A percentile compares a stretch with the other conserved stretches of the same genome.
phyloP scores from a whole-genome alignment of 2,329 filamentous ascomycete genomes.

The Aspergillus persii region DNA sequence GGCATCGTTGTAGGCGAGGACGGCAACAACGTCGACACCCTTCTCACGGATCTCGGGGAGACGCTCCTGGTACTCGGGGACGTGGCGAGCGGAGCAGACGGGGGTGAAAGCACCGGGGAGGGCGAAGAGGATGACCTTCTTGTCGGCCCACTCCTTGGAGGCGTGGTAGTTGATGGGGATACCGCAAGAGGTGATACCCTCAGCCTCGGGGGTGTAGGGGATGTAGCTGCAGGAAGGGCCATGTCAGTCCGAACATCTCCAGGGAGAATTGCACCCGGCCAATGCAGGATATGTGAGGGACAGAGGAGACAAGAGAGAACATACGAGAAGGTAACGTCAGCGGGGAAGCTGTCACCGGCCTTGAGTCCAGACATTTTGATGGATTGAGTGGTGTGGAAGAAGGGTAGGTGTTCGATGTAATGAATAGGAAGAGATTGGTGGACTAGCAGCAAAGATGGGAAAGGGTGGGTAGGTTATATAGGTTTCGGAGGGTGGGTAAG shows the following conservation, averaged over 20 bases:
- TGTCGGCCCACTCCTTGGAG: conserved; percentile 69
- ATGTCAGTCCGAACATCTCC: conserved; percentile 3
- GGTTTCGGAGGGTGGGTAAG: conserved; percentile 12
- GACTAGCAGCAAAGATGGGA: conserved; percentile 7
- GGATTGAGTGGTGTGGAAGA: conserved; percentile 1
- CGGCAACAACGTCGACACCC: conserved; percentile 77
- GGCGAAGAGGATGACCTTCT: conserved; percentile 69
- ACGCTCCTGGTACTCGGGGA: conserved; percentile 76
- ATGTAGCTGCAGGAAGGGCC: conserved; percentile 59
- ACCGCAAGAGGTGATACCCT: conserved; percentile 72
- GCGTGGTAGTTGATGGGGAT: conserved; percentile 76
- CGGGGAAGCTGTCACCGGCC: conserved; percentile 79
- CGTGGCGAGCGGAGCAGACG: conserved; percentile 76
- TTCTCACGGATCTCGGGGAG: conserved; percentile 69
- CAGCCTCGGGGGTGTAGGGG: conserved; percentile 67
- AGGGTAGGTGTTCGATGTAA: conserved; percentile 5
- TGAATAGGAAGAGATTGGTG: conserved; percentile 5
- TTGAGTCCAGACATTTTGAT: conserved; percentile 65
- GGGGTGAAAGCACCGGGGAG: conserved; percentile 80
- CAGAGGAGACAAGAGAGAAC: conserved; percentile 24
- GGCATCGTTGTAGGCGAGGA: conserved; percentile 81
- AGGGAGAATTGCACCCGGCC: neutral
- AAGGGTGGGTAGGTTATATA: conserved; percentile 18
- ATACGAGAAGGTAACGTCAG: conserved; percentile 73
- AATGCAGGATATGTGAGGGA: neutral